phyloP scores from a whole-genome alignment of 352 stramenopile genomes.

The Globisporangium spiculum region DNA sequence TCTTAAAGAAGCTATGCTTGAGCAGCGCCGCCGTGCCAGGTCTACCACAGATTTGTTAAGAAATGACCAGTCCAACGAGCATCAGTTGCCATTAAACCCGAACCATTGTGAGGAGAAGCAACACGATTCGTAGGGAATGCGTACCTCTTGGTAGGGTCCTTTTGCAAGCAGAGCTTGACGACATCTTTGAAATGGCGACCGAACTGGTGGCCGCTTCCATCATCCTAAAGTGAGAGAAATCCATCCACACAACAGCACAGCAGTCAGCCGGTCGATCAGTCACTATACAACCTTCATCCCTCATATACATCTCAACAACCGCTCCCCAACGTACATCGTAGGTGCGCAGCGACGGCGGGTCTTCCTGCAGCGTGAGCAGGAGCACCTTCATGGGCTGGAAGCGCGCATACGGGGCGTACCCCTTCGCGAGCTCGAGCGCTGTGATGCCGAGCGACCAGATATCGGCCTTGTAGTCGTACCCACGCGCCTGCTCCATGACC shows the following conservation, averaged over 20 bases:
- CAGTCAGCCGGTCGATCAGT: background rate
- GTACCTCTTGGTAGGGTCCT: conserved; percentile 83
- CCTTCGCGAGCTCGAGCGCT: conserved; percentile 97
- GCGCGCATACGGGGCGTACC: conserved; percentile 97
- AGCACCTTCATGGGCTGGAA: conserved; percentile 99
- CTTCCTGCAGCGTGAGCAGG: conserved; percentile 95
- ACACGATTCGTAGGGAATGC: background rate
- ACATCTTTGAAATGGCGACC: conserved; percentile 87
- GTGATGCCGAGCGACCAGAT: conserved; percentile 99
- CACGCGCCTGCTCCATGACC: conserved; percentile 90
- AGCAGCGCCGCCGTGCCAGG: conserved; percentile 77
- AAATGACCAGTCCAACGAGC: background rate
- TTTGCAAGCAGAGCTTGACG: conserved; percentile 87
- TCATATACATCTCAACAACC: background rate
- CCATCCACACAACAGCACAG: background rate
- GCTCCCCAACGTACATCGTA: conserved; percentile 70
- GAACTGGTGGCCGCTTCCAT: conserved; percentile 82
- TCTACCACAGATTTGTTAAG: conserved; percentile 25
- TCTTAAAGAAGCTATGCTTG: conserved; percentile 91
- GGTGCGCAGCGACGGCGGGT: conserved; percentile 90
- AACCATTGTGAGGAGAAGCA: background rate
- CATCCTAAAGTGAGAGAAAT: conserved; percentile 43
- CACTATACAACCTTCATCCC: background rate
- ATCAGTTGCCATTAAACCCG: background rate
- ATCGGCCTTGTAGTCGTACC: conserved; percentile 96